Evolutionary conservation across 1,284 basidiomycete genomes (phyloP).

Genomic region (Psilocybe mexicana): DNA sequence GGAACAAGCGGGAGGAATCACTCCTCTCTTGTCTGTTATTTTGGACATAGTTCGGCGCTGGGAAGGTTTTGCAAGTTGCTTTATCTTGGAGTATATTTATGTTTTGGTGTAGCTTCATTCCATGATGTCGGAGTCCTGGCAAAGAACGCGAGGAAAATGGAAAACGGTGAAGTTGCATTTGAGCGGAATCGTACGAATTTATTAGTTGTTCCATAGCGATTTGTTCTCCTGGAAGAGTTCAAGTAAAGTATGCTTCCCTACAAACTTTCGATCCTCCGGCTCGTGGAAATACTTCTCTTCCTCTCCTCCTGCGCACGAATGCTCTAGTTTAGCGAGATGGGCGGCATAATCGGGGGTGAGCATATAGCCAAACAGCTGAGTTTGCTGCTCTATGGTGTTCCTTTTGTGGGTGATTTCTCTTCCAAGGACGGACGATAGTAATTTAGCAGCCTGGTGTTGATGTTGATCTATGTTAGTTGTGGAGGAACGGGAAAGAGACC

Average conservation of each 20-base stretch:
- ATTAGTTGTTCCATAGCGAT: constrained; percentile 13
- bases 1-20: too few relatives aligned
- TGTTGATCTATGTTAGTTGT: background rate
- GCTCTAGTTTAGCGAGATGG: constrained; percentile 11
- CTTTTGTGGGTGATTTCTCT: constrained; percentile 26
- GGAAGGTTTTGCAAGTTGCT: too few relatives aligned
- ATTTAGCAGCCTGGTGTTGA: constrained; percentile 18
- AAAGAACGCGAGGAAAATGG: background rate
- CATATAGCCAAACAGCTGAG: constrained; percentile 5
- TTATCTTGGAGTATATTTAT: too few relatives aligned
- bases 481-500: background rate
- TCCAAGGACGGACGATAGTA: constrained; percentile 24
- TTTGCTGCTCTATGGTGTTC: constrained; percentile 16
- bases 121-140: too few relatives aligned
- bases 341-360: constrained; percentile 14
- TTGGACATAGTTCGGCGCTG: too few relatives aligned
- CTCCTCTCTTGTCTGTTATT: too few relatives aligned
- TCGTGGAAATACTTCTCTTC: constrained; percentile 10
- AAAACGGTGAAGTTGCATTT: background rate
- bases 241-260: constrained; percentile 17
- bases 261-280: constrained; percentile 15
- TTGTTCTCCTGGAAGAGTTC: constrained; percentile 21
- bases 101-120: too few relatives aligned
- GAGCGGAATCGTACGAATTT: background rate
- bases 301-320: constrained; percentile 14